Evolutionary conservation across 2,329 filamentous ascomycete species (phyloP).

Genomic region (Berkeleyomyces rouxiae): DNA sequence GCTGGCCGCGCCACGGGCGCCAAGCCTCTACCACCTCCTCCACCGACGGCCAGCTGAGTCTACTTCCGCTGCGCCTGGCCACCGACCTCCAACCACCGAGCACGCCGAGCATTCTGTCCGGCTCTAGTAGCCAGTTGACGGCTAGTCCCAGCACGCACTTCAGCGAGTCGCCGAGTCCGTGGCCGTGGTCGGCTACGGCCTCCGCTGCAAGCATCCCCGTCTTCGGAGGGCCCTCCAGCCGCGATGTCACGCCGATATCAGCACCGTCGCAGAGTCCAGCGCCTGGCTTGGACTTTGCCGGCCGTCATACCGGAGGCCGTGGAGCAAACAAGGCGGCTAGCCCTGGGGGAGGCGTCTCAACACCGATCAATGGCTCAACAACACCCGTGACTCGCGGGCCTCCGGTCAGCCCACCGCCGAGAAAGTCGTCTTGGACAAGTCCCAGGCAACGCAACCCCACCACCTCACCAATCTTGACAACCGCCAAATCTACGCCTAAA

Average conservation of each 20-base stretch:
- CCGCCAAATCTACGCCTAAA: conserved; percentile 19
- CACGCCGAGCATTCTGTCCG: conserved; percentile 44
- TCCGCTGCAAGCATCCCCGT: not conserved
- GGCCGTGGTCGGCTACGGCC: conserved; percentile 7
- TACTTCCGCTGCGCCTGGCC: conserved; percentile 36
- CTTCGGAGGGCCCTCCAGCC: conserved; percentile 44
- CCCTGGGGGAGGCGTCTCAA: not conserved
- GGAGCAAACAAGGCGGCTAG: not conserved
- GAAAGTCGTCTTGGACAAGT: conserved; percentile 23
- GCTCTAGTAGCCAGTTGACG: conserved; percentile 45
- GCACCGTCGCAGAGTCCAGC: conserved; percentile 59
- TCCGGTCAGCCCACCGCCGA: conserved; percentile 17
- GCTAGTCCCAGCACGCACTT: conserved; percentile 60
- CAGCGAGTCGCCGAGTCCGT: conserved; percentile 51
- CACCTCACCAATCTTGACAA: conserved; percentile 44
- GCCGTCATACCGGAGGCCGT: not conserved
- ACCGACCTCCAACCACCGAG: conserved; percentile 51
- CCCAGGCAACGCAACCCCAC: conserved; percentile 38
- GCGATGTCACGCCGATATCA: conserved; percentile 64
- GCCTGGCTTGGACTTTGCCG: conserved; percentile 28
- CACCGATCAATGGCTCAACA: not conserved
- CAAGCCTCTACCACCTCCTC: conserved; percentile 3
- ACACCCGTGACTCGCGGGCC: conserved; percentile 20
- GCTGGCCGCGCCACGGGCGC: conserved; percentile 10
- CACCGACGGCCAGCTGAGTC: not conserved